phyloP scores from a whole-genome alignment of 306 rosid genomes.

The Crotalaria pallida region DNA sequence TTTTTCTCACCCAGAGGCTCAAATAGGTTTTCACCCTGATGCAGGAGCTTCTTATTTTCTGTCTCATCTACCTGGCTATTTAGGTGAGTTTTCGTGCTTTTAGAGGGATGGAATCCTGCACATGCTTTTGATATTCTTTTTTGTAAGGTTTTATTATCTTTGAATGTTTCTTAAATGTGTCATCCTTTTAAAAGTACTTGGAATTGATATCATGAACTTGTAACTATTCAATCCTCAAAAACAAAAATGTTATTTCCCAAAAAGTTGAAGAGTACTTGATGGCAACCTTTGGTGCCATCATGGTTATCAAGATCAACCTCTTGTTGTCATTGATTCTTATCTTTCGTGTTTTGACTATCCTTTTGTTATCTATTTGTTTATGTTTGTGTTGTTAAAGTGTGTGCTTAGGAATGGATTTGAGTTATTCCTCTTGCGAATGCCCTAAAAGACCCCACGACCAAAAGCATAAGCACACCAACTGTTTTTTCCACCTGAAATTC shows the following conservation, averaged over 20 bases:
- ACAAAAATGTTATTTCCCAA: constrained; percentile 9
- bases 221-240: background rate
- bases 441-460: no score
- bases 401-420: no score
- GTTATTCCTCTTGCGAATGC: no score
- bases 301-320: no score
- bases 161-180: background rate
- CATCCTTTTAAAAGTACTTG: background rate
- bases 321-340: no score
- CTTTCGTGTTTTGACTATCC: no score
- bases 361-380: no score
- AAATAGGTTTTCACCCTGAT: constrained; percentile 95
- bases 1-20: constrained; percentile 85
- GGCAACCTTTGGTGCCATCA: no score
- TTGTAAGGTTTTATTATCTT: background rate
- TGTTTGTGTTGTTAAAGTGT: no score
- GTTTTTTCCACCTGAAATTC: background rate
- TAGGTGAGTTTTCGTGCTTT: constrained; percentile 41
- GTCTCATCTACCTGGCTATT: constrained; percentile 91
- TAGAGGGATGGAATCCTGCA: background rate
- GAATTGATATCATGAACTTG: background rate
- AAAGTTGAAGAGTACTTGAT: background rate
- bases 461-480: no score
- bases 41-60: constrained; percentile 94
- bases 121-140: background rate